Conservation (phyloP, 2,329 filamentous ascomycete genomes). For the Fusarium sterilihyphosum region DNA sequence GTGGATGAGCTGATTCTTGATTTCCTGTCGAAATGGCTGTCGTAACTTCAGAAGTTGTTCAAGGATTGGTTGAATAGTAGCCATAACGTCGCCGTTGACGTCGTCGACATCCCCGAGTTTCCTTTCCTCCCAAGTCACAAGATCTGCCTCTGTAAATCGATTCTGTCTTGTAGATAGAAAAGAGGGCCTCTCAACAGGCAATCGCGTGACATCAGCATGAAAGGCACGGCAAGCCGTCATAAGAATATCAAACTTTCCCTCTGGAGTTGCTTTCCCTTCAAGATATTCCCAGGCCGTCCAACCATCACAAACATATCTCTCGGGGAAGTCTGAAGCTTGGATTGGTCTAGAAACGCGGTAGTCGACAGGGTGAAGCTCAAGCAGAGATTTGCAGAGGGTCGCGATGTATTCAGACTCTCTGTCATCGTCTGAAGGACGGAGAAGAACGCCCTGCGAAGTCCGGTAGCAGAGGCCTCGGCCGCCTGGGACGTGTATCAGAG, state of each 20-base stretch:
- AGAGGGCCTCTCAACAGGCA: neutral
- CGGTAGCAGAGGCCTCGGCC: neutral
- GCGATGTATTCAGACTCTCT: neutral
- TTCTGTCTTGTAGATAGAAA: neutral
- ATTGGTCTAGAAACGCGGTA: neutral
- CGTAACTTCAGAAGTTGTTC: neutral
- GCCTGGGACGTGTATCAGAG: neutral
- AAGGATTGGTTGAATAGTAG: neutral
- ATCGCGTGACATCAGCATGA: neutral
- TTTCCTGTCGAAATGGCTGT: neutral
- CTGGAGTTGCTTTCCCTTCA: neutral
- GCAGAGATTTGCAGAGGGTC: neutral
- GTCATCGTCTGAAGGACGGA: constrained; percentile 6
- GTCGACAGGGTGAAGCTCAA: neutral
- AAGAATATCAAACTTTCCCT: neutral
- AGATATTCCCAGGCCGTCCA: constrained; percentile 8
- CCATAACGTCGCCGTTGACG: neutral
- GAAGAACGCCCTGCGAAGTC: neutral
- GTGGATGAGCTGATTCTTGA: constrained; percentile 4
- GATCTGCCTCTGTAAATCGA: constrained; percentile 8
- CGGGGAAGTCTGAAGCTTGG: accelerated
- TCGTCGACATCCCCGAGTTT: neutral
- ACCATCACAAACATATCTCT: neutral
- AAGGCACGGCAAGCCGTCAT: constrained; percentile 3
- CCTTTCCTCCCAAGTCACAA: constrained; percentile 9